Conservation (phyloP, 768 basidiomycete genomes). For the Rhodosporidiobolus sp. region DNA sequence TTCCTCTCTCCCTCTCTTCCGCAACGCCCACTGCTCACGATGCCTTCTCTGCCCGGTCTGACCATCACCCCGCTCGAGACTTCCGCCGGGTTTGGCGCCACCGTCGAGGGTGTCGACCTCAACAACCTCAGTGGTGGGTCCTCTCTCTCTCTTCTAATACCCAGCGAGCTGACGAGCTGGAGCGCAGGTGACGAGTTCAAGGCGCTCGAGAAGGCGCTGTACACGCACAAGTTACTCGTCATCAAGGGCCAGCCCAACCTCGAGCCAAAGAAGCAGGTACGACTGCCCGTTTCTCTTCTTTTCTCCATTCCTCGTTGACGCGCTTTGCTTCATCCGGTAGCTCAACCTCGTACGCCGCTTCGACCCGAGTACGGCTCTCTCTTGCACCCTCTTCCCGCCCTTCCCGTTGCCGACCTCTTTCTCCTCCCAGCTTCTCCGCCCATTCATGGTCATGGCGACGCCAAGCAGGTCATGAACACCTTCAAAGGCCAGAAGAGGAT, state of each 20-base stretch:
- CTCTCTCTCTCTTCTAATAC: too few species aligned
- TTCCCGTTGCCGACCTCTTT: too few species aligned
- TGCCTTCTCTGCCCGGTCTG: neutral
- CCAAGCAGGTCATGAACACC: neutral
- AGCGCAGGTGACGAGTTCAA: neutral
- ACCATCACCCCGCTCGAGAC: neutral
- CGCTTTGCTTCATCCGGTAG: too few species aligned
- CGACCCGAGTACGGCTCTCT: too few species aligned
- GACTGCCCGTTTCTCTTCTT: neutral
- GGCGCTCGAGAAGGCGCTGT: slow-evolving; percentile 1
- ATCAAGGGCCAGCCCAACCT: slow-evolving; percentile 4
- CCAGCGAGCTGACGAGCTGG: neutral
- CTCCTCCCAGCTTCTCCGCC: too few species aligned
- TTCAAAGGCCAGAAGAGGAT: slow-evolving; percentile 7
- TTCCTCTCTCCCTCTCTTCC: neutral
- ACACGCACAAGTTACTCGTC: slow-evolving; percentile 5
- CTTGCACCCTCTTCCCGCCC: too few species aligned
- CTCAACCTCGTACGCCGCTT: too few species aligned
- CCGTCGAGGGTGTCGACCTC: slow-evolving; percentile 8
- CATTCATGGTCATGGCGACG: slow-evolving; percentile 4
- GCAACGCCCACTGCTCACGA: neutral
- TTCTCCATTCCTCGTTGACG: too few species aligned
- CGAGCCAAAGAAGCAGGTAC: neutral
- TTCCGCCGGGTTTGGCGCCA: slow-evolving; percentile 7
- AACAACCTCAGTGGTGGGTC: slow-evolving; percentile 6